Evolutionary conservation across 306 rosid species (phyloP), one percentile per base, ranked within the genome.

Genomic region (Quercus gilva): DNA sequence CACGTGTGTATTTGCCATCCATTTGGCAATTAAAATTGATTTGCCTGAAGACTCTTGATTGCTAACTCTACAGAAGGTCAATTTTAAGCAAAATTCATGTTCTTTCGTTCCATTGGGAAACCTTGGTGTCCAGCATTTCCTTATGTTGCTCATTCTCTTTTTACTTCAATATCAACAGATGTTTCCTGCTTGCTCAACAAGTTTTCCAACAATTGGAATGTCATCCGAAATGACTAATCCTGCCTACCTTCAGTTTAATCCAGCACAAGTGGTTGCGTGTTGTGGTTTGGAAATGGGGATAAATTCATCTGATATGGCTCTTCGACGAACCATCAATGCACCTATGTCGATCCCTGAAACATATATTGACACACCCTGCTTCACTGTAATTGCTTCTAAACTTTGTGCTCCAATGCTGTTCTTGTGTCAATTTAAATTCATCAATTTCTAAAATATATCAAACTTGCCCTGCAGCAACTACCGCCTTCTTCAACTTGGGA

Each of bases 311-410:
- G 96, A 94, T 71, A 25, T 84, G 41, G 90, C 77, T 1, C 84
- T 85, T 45, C 77, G 92, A 76, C 88, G 94, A 88, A 80, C 89
- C 77, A 85, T 83, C 52, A 81, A 83, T 72, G 86, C 91, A n/a
- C 91, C 95, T 15, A 55, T 85, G 12, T 86, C 96, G 9, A 73
- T 90, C 79, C 93, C 91, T 0, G 98, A 91, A 87, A 77, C 82
- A 3, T 89, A 87, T 90, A 74, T 79, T 31, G 97, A 91, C 81
- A 51, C 97, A 23, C 73, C 97, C 14, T 87, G 89, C 86, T 90
- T 88, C 88, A 61, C 78, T 58, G 99, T 95, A 84, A 78, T 89
- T 79, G 21, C 71, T 78, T 71, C 71, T 41, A 15, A 12, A 69
- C 78, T 43, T 14, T 77, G 1, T 58, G 12, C 2, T 33, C 31